Evolutionary conservation across 1,284 basidiomycete genomes (phyloP).

Genomic region (Volvariella volvacea): DNA sequence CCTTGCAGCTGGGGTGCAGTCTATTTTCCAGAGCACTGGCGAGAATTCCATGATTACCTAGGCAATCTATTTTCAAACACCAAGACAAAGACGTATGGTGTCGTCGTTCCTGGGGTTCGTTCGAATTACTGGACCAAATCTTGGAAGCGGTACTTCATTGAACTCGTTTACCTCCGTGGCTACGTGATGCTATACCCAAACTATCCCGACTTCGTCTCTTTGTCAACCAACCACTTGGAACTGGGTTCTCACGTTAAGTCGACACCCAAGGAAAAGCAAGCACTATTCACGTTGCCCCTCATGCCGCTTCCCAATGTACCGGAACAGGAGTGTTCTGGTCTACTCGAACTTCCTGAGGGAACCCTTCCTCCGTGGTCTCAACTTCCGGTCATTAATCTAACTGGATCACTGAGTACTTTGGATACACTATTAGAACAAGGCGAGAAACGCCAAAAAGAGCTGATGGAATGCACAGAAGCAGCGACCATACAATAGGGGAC

Average conservation of each 20-base stretch:
- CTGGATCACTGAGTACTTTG: constrained; percentile 46
- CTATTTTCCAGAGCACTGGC: constrained; percentile 83
- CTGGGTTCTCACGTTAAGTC: constrained; percentile 70
- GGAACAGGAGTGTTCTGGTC: constrained; percentile 16
- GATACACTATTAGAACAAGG: constrained; percentile 30
- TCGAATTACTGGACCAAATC: constrained; percentile 76
- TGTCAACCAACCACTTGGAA: constrained; percentile 84
- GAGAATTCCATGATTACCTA: constrained; percentile 76
- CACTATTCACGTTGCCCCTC: constrained; percentile 61
- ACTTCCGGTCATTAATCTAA: constrained; percentile 66
- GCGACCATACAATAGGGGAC: constrained; percentile 15
- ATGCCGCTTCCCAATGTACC: constrained; percentile 36
- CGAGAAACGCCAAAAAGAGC: constrained; percentile 15
- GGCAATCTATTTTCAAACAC: constrained; percentile 52
- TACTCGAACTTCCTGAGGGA: constrained; percentile 53
- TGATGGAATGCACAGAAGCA: constrained; percentile 16
- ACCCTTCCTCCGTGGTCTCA: constrained; percentile 45
- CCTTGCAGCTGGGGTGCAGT: constrained; percentile 89
- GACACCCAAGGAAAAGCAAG: constrained; percentile 50
- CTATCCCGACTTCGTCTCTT: constrained; percentile 57
- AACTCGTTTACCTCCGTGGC: constrained; percentile 71
- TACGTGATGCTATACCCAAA: constrained; percentile 87
- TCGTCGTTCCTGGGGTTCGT: constrained; percentile 64
- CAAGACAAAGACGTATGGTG: constrained; percentile 31
- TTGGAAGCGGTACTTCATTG: constrained; percentile 87